Conservation (phyloP, 805 yeast species). For the Hanseniaspora occidentalis region DNA sequence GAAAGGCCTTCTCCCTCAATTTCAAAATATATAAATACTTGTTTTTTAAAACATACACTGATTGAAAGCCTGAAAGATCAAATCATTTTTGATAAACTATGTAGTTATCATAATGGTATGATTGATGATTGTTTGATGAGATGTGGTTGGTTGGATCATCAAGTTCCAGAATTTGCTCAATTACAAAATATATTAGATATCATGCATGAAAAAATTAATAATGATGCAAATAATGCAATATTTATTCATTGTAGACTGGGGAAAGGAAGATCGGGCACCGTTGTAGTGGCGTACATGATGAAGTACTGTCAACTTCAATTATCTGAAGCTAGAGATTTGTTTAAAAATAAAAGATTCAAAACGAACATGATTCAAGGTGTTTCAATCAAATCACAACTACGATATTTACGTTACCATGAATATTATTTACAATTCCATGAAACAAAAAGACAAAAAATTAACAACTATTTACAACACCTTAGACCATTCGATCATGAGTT, state of each 20-base stretch:
- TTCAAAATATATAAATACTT: too few relatives aligned
- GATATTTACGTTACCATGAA: constrained; percentile 53
- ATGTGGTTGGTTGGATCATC: constrained; percentile 64
- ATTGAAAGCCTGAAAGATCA: not conserved
- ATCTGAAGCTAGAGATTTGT: constrained; percentile 37
- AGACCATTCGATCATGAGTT: not conserved
- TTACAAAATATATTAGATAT: constrained; percentile 33
- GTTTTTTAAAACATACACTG: not conserved
- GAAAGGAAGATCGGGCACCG: constrained; percentile 79
- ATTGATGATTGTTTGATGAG: constrained; percentile 5
- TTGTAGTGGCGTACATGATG: constrained; percentile 62
- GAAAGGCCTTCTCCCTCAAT: too few relatives aligned
- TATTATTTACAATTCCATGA: constrained; percentile 11
- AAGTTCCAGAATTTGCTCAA: constrained; percentile 52
- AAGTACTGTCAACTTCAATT: constrained; percentile 27
- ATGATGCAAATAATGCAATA: constrained; percentile 35
- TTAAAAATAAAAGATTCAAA: constrained; percentile 47
- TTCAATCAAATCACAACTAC: constrained; percentile 53
- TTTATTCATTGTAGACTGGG: constrained; percentile 84
- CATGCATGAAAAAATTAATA: constrained; percentile 31
- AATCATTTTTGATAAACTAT: not conserved
- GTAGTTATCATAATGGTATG: too few relatives aligned
- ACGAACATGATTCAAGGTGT: constrained; percentile 51
- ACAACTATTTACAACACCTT: constrained; percentile 1
- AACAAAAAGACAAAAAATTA: constrained; percentile 5